phyloP scores from a whole-genome alignment of 2,329 filamentous ascomycete species.

The Talaromyces sp. region DNA sequence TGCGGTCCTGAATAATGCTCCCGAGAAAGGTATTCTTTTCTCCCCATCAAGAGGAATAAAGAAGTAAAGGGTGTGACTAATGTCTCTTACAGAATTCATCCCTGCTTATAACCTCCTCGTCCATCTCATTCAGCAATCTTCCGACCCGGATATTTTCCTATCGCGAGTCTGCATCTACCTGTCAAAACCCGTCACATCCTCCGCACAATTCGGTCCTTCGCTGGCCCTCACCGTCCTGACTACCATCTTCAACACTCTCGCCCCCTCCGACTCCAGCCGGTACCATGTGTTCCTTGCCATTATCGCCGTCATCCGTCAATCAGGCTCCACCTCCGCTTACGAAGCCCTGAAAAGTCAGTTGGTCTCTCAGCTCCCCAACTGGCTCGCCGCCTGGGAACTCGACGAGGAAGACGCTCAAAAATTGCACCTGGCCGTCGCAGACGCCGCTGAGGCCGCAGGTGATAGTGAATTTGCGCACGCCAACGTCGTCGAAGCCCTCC shows the following conservation, averaged over 20 bases:
- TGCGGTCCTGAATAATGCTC: constrained; percentile 71
- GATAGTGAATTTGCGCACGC: constrained; percentile 73
- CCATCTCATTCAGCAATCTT: constrained; percentile 83
- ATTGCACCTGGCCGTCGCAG: constrained; percentile 76
- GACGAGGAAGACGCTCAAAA: constrained; percentile 79
- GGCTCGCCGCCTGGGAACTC: constrained; percentile 79
- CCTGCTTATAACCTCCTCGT: constrained; percentile 96
- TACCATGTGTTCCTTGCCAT: constrained; percentile 90
- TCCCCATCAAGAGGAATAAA: background rate
- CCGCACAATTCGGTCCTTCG: constrained; percentile 76
- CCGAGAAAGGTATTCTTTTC: constrained; percentile 67
- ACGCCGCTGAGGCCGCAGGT: constrained; percentile 72
- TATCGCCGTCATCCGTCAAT: constrained; percentile 71
- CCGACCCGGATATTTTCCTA: constrained; percentile 80
- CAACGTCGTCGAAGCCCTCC: constrained; percentile 71
- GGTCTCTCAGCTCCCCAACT: constrained; percentile 69
- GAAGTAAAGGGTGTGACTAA: background rate
- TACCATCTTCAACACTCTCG: constrained; percentile 93
- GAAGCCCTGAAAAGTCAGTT: constrained; percentile 81
- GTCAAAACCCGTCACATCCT: constrained; percentile 77
- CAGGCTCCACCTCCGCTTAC: constrained; percentile 69
- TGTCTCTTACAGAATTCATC: constrained; percentile 66
- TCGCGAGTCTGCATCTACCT: constrained; percentile 86
- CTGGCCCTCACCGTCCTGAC: constrained; percentile 87
- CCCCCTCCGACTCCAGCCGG: constrained; percentile 69